Percentiles rank a stretch among this genome's conserved stretches.
phyloP scores from a whole-genome alignment of 345 rosid genomes.

The Alliaria petiolata region DNA sequence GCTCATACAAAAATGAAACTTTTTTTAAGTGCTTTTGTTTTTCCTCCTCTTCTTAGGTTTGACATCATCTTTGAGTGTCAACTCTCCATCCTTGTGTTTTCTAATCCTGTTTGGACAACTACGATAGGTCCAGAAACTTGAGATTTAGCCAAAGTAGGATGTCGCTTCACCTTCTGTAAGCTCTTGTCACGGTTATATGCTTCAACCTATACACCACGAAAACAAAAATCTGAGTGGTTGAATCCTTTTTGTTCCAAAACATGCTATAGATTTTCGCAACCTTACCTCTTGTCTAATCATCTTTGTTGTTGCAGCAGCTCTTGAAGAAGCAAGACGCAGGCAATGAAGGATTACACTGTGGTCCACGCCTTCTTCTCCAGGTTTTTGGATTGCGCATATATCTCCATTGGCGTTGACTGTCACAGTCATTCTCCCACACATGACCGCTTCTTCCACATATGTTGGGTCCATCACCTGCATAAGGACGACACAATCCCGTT shows the following conservation, averaged over 20 bases:
- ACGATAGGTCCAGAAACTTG: constrained; percentile 29
- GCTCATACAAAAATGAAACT: too few relatives aligned
- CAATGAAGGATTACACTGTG: constrained; percentile 38
- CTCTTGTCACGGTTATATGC: constrained; percentile 63
- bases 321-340: constrained; percentile 33
- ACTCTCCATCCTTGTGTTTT: constrained; percentile 35
- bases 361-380: constrained; percentile 36
- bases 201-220: constrained; percentile 40
- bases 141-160: constrained; percentile 27
- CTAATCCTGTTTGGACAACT: not conserved
- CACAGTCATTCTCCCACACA: constrained; percentile 87
- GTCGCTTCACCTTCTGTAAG: constrained; percentile 76
- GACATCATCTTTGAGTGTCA: constrained; percentile 75
- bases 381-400: constrained; percentile 61
- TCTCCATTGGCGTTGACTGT: constrained; percentile 89
- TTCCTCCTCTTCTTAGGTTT: constrained; percentile 72
- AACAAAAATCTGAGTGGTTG: not conserved
- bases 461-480: constrained; percentile 36
- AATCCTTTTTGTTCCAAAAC: not conserved
- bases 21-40: constrained; percentile 37
- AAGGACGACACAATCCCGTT: not conserved
- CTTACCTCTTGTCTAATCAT: constrained; percentile 29
- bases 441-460: constrained; percentile 71
- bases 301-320: constrained; percentile 41
- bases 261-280: not conserved